phyloP scores from a whole-genome alignment of 441 rosid species.

The Codiaeum variegatum region DNA sequence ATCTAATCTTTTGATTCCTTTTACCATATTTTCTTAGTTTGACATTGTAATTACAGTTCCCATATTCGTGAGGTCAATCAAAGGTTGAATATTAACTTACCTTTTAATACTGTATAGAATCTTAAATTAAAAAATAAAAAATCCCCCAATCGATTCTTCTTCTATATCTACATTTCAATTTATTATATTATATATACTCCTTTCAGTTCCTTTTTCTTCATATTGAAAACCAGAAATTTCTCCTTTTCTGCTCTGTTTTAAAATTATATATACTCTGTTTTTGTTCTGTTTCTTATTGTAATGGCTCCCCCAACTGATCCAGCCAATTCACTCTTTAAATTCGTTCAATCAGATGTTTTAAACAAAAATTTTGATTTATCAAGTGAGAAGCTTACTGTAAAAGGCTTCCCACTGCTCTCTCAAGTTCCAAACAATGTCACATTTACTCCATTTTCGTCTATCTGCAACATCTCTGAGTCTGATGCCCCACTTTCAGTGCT shows the following conservation, averaged over 20 bases:
- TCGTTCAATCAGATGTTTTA: conserved; percentile 11
- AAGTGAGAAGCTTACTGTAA: conserved; percentile 33
- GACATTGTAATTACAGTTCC: background rate
- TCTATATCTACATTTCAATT: background rate
- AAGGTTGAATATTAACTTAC: background rate
- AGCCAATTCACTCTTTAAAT: conserved; percentile 15
- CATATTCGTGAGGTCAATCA: background rate
- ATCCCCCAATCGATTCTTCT: background rate
- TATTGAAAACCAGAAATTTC: background rate
- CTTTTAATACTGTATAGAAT: background rate
- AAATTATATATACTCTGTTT: conserved; percentile 1
- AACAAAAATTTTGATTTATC: conserved; percentile 36
- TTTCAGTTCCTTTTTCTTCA: background rate
- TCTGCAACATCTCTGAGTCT: conserved; percentile 36
- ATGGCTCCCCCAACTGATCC: conserved; percentile 66
- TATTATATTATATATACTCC: background rate
- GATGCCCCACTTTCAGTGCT: conserved; percentile 46
- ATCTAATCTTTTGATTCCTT: background rate
- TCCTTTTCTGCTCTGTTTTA: background rate
- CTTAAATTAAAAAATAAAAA: background rate
- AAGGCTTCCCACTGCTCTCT: conserved; percentile 45
- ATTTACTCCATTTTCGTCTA: conserved; percentile 45
- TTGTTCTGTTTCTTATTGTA: conserved; percentile 18
- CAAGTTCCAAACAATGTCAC: conserved; percentile 57
- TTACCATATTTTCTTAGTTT: background rate